phyloP scores from a whole-genome alignment of 2,329 filamentous ascomycete species.

The Pestalotiopsis fici region DNA sequence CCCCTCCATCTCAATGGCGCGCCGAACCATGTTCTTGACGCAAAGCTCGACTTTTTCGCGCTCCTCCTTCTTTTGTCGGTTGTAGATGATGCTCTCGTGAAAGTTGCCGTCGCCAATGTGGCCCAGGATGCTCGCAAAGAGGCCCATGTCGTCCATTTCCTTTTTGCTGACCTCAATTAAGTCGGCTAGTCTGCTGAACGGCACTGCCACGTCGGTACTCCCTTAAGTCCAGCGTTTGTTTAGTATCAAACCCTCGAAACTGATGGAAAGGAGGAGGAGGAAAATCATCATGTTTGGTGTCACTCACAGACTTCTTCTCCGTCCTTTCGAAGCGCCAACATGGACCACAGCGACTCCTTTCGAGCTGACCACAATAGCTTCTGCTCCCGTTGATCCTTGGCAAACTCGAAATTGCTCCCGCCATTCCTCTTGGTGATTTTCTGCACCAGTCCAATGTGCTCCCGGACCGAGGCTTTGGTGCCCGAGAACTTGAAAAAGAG shows the following conservation, averaged over 20 bases:
- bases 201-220: conserved; percentile 85
- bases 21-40: conserved; percentile 86
- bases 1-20: conserved; percentile 92
- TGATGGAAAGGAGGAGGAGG: too few relatives aligned
- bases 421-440: conserved; percentile 66
- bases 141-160: conserved; percentile 80
- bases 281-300: not conserved
- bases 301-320: conserved; percentile 72
- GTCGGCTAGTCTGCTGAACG: conserved; percentile 72
- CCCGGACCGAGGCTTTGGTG: conserved; percentile 73
- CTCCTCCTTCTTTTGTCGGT: conserved; percentile 69
- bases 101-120: conserved; percentile 96
- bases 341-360: conserved; percentile 84
- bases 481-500: conserved; percentile 88
- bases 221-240: conserved; percentile 44
- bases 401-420: conserved; percentile 74
- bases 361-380: conserved; percentile 77
- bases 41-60: conserved; percentile 75
- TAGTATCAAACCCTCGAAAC: too few relatives aligned
- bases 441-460: conserved; percentile 73
- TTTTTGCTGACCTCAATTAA: conserved; percentile 84
- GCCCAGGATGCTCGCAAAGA: conserved; percentile 86
- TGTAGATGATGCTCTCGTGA: conserved; percentile 89
- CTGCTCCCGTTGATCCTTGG: conserved; percentile 69
- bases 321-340: conserved; percentile 68